phyloP scores from a whole-genome alignment of 768 basidiomycete genomes.

The Hericium rajendrae region DNA sequence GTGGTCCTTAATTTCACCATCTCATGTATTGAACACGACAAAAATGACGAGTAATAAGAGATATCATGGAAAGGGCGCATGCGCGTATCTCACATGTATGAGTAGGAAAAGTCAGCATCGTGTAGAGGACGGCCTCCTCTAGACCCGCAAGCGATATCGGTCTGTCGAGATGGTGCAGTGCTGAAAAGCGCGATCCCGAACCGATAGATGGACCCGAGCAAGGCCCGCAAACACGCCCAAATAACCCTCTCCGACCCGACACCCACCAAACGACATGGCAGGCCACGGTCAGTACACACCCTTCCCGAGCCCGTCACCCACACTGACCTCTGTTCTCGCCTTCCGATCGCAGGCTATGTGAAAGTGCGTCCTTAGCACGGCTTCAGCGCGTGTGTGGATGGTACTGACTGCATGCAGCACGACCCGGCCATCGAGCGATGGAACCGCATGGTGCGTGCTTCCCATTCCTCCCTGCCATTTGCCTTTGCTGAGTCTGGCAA shows the following conservation, averaged over 20 bases:
- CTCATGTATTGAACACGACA: no score
- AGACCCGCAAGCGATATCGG: no score
- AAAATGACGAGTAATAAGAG: no score
- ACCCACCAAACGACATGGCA: slow-evolving; percentile 36
- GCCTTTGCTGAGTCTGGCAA: no score
- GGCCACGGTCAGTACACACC: slow-evolving; percentile 45
- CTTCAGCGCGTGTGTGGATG: neutral
- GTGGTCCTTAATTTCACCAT: no score
- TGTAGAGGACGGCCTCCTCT: no score
- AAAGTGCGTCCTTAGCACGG: slow-evolving; percentile 32
- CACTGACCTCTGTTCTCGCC: no score
- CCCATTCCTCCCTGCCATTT: neutral
- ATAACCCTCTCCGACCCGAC: slow-evolving; percentile 10
- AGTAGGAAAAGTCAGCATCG: no score
- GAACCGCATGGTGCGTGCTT: slow-evolving; percentile 40
- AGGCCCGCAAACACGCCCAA: slow-evolving; percentile 14
- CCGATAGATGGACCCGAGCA: neutral
- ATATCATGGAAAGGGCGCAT: no score
- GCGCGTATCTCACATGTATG: no score
- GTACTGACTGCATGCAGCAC: slow-evolving; percentile 18
- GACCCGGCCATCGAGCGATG: slow-evolving; percentile 51
- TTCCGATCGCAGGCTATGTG: slow-evolving; percentile 36
- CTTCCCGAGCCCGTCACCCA: neutral
- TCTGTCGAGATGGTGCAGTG: no score
- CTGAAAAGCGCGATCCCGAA: no score